These are phyloP conservation scores for Apophysomyces elegans DNA, from an alignment of 371 early-diverging fungal species.

Conservation along the genomic window DNA sequence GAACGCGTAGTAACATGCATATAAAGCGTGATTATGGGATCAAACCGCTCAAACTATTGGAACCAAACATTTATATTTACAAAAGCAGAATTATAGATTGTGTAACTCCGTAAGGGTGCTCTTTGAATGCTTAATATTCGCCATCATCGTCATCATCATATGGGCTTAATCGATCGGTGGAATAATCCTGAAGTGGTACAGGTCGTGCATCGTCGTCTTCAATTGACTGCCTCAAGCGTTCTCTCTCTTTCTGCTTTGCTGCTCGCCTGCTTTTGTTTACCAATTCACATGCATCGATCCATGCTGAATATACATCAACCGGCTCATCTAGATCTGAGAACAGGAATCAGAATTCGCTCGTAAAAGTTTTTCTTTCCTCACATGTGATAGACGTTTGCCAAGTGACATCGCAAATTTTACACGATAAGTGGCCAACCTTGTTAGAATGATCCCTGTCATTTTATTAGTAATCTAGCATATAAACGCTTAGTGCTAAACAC, in stretches of 20 bases:
- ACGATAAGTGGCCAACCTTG: constrained; percentile 69
- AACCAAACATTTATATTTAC: background rate
- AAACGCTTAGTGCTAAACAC: constrained; percentile 6
- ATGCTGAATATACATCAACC: constrained; percentile 84
- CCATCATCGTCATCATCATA: constrained; percentile 41
- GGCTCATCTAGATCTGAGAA: constrained; percentile 72
- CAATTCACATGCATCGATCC: constrained; percentile 85
- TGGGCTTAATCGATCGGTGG: constrained; percentile 34
- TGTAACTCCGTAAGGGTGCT: background rate
- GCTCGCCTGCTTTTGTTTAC: constrained; percentile 54
- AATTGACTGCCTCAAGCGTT: constrained; percentile 14
- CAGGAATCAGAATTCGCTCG: background rate
- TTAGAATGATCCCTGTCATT: constrained; percentile 46
- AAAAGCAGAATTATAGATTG: background rate
- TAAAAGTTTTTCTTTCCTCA: constrained; percentile 34
- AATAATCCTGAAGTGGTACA: constrained; percentile 22
- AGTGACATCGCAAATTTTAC: constrained; percentile 76
- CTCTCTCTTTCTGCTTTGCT: constrained; percentile 26
- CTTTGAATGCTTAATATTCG: constrained; percentile 15
- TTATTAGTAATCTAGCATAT: background rate
- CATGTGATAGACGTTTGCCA: constrained; percentile 73
- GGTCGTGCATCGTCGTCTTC: constrained; percentile 14
- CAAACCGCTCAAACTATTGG: too few species aligned
- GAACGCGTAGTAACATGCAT: too few species aligned
- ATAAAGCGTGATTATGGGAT: too few species aligned